These are phyloP conservation scores for Termitomyces sp. DNA, from an alignment of 768 basidiomycete species.

Conservation along the genomic window DNA sequence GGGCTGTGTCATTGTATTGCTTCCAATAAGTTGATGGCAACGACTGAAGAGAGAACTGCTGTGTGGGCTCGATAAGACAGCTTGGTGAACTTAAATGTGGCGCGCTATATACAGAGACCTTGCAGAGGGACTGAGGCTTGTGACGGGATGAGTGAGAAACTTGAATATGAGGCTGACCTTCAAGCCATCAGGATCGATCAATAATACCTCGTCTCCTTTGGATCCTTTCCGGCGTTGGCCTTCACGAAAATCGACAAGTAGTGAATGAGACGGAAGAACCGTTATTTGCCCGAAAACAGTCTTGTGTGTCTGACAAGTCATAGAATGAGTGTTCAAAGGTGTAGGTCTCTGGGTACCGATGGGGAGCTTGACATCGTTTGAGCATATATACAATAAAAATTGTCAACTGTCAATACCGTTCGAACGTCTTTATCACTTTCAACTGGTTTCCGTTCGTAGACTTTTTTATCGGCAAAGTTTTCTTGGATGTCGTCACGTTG, in stretches of 20 bases:
- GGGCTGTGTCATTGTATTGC: conserved; percentile 43
- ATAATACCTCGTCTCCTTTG: conserved; percentile 43
- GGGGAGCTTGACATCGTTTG: conserved; percentile 13
- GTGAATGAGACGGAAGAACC: conserved; percentile 43
- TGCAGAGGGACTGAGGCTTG: neutral
- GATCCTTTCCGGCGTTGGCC: conserved; percentile 43
- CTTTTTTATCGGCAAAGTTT: neutral
- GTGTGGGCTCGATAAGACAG: conserved; percentile 41
- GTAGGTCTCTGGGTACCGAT: conserved; percentile 34
- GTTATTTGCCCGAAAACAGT: conserved; percentile 43
- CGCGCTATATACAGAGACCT: conserved; percentile 46
- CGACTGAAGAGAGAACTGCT: conserved; percentile 27
- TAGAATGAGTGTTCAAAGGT: conserved; percentile 31
- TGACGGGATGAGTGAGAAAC: neutral
- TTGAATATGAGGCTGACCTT: conserved; percentile 23
- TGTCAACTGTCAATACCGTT: neutral
- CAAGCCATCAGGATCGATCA: conserved; percentile 36
- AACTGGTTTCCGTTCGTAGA: neutral
- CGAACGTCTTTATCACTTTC: neutral
- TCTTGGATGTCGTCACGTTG: neutral
- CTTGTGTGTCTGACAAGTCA: conserved; percentile 43
- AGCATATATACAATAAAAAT: neutral
- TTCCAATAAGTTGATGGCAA: conserved; percentile 41
- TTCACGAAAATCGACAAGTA: conserved; percentile 58
- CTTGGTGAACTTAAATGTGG: conserved; percentile 49